Percentiles rank a stretch among this genome's conserved stretches.
These are phyloP conservation scores for Plenodomus biglobosus DNA, from an alignment of 2,329 filamentous ascomycete species.

Conservation along the genomic window DNA sequence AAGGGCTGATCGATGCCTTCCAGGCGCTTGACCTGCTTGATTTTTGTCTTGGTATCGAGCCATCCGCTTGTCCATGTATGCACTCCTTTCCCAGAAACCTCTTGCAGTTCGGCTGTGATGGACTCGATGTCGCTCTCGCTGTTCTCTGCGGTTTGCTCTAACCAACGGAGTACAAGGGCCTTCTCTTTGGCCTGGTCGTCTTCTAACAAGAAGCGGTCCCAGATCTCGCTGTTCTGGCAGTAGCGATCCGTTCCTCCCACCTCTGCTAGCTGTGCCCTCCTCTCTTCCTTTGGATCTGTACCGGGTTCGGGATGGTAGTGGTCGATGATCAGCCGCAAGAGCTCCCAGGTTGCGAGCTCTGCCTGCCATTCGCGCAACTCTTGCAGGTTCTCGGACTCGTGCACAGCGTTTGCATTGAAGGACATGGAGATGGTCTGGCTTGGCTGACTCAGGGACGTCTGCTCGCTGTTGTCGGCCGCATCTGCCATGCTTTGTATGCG, in stretches of 20 bases:
- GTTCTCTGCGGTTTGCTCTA: constrained; percentile 73
- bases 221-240: constrained; percentile 63
- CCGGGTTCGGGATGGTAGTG: constrained; percentile 58
- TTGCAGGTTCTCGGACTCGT: constrained; percentile 45
- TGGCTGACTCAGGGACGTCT: constrained; percentile 19
- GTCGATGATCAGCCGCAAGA: constrained; percentile 74
- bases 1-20: constrained; percentile 47
- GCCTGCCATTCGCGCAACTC: constrained; percentile 70
- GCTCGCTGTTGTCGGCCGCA: constrained; percentile 11
- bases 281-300: constrained; percentile 35
- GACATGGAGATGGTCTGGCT: constrained; percentile 21
- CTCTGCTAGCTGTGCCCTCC: constrained; percentile 34
- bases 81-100: constrained; percentile 65
- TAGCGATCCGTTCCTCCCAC: constrained; percentile 50
- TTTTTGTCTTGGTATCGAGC: constrained; percentile 85
- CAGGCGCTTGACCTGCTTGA: constrained; percentile 86
- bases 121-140: constrained; percentile 72
- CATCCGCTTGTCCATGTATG: constrained; percentile 82
- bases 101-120: constrained; percentile 70
- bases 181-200: constrained; percentile 77
- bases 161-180: constrained; percentile 78
- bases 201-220: constrained; percentile 71
- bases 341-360: constrained; percentile 88
- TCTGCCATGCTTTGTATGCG: constrained; percentile 37
- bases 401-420: constrained; percentile 13